Conservation (phyloP, 345 rosid species). For the Raphanus sativus region DNA sequence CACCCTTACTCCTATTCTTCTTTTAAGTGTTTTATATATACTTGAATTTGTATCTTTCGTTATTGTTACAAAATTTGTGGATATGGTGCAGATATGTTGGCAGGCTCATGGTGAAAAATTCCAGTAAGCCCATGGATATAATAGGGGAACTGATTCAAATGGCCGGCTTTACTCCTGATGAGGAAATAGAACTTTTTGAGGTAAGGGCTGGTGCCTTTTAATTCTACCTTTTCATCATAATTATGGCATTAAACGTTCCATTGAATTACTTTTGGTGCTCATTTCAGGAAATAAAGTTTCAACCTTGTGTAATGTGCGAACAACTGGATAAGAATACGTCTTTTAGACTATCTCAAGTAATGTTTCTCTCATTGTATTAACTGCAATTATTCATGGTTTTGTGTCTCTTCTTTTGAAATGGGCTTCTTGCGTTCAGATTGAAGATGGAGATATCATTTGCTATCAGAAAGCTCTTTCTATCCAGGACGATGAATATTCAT, state of each 20-base stretch:
- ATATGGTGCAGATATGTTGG: constrained; percentile 51
- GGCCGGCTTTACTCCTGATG: constrained; percentile 89
- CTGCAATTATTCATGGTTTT: constrained; percentile 6
- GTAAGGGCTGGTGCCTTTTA: not conserved
- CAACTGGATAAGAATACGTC: constrained; percentile 70
- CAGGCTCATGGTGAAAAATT: not conserved
- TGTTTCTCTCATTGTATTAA: constrained; percentile 18
- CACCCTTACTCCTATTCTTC: not conserved
- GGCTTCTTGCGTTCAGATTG: constrained; percentile 54
- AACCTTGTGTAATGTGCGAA: constrained; percentile 91
- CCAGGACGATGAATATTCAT: constrained; percentile 52
- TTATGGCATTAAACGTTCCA: constrained; percentile 6
- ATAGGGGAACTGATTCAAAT: constrained; percentile 63
- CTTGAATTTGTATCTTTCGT: not conserved
- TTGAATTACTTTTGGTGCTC: constrained; percentile 11
- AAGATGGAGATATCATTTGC: constrained; percentile 97
- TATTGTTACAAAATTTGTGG: constrained; percentile 18
- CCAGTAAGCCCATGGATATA: not conserved
- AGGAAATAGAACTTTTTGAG: constrained; percentile 84
- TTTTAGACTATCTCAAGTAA: constrained; percentile 74
- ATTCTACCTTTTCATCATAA: constrained; percentile 10
- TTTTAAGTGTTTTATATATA: not conserved
- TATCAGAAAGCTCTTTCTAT: constrained; percentile 71
- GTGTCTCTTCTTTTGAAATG: constrained; percentile 3
- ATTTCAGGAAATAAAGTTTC: constrained; percentile 89